Conservation (phyloP, 805 yeast species). For the Saccharomycopsis babjevae region DNA sequence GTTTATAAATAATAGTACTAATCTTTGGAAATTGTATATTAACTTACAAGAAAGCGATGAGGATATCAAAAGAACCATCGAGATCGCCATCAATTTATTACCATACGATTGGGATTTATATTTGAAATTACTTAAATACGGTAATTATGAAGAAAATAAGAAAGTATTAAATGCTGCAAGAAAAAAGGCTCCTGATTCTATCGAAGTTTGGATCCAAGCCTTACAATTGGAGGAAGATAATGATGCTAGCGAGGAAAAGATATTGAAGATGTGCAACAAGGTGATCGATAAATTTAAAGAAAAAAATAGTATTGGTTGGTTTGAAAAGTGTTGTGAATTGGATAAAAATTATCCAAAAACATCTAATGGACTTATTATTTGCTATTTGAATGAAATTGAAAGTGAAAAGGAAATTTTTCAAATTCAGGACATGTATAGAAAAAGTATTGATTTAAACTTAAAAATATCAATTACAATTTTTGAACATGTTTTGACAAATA, state of each 20-base stretch:
- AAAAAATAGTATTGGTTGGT: constrained; percentile 39
- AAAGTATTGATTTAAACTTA: constrained; percentile 20
- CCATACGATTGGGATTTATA: constrained; percentile 60
- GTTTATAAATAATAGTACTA: constrained; percentile 42
- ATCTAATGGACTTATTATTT: constrained; percentile 42
- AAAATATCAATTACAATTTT: constrained; percentile 39
- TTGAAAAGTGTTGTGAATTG: constrained; percentile 45
- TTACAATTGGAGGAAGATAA: constrained; percentile 54
- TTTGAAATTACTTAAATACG: constrained; percentile 42
- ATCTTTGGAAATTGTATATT: constrained; percentile 62
- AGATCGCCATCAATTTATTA: constrained; percentile 58
- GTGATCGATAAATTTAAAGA: constrained; percentile 35
- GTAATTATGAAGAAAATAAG: constrained; percentile 29
- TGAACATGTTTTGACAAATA: constrained; percentile 34
- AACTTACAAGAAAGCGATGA: constrained; percentile 44
- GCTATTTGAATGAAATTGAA: constrained; percentile 23
- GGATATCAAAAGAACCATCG: constrained; percentile 43
- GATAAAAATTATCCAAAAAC: constrained; percentile 35
- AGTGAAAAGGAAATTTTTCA: constrained; percentile 20
- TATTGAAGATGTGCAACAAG: constrained; percentile 38
- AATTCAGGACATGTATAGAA: constrained; percentile 31
- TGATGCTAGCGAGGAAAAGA: constrained; percentile 33
- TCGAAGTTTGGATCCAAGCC: constrained; percentile 60
- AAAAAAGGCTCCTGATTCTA: constrained; percentile 36
- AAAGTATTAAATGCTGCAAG: constrained; percentile 50